Evolutionary conservation across 306 rosid species (phyloP).

Genomic region (Begonia peltatifolia): DNA sequence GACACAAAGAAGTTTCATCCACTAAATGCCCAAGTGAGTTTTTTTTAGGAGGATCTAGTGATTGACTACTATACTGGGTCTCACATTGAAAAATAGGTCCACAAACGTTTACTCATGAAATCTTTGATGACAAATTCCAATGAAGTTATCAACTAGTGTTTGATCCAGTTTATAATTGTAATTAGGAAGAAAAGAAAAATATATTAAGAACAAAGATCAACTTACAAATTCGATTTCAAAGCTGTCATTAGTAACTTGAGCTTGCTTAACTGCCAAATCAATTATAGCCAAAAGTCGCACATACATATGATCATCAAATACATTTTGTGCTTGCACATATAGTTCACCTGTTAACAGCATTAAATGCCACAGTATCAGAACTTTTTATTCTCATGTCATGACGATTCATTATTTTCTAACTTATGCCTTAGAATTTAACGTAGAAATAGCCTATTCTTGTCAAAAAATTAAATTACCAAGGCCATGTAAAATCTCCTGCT

Average conservation of each 20-base stretch:
- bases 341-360: conserved; percentile 54
- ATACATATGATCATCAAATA: conserved; percentile 59
- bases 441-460: not conserved
- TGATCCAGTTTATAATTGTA: no score
- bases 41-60: no score
- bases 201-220: conserved; percentile 6
- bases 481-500: conserved; percentile 84
- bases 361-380: conserved; percentile 1
- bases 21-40: no score
- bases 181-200: not conserved
- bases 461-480: conserved; percentile 59
- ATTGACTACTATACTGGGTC: no score
- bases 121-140: no score
- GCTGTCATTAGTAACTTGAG: conserved; percentile 40
- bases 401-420: no score
- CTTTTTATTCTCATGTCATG: no score
- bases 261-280: conserved; percentile 59
- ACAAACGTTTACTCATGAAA: no score
- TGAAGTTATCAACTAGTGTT: no score
- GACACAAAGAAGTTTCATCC: no score
- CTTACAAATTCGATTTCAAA: conserved; percentile 87
- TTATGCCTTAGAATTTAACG: no score
- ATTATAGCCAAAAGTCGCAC: conserved; percentile 51
- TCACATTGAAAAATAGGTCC: no score
- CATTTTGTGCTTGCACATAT: conserved; percentile 70